Evolutionary conservation across 768 basidiomycete species (phyloP).

Genomic region (Suillus subalutaceus): DNA sequence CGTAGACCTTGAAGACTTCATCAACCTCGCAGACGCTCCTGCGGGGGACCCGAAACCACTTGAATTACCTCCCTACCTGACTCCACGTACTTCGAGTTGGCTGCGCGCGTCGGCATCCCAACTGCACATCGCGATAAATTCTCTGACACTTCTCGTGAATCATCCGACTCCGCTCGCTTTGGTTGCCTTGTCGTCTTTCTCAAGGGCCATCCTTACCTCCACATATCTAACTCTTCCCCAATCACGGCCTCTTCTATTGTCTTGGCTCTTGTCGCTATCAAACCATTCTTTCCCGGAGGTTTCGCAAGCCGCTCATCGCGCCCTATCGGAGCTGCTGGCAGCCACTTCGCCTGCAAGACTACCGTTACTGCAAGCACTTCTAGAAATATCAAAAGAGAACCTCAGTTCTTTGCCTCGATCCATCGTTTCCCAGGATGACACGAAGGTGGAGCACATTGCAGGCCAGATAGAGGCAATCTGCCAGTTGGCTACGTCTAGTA

Average conservation of each 20-base stretch:
- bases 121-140: constrained; percentile 79
- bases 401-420: constrained; percentile 73
- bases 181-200: constrained; percentile 56
- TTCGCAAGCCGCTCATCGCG: constrained; percentile 46
- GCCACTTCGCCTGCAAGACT: constrained; percentile 43
- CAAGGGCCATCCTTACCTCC: constrained; percentile 51
- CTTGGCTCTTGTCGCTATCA: constrained; percentile 75
- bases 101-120: constrained; percentile 81
- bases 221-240: constrained; percentile 69
- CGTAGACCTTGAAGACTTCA: constrained; percentile 67
- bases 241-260: constrained; percentile 66
- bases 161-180: constrained; percentile 75
- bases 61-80: constrained; percentile 44
- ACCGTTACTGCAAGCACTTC: constrained; percentile 55
- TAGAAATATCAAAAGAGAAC: constrained; percentile 64
- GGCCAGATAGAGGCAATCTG: constrained; percentile 74
- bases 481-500: constrained; percentile 37
- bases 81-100: constrained; percentile 75
- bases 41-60: constrained; percentile 22
- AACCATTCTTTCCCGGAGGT: constrained; percentile 59
- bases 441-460: constrained; percentile 71
- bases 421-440: constrained; percentile 69
- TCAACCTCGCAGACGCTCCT: constrained; percentile 30
- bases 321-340: constrained; percentile 49
- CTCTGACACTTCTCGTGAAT: constrained; percentile 67